Evolutionary conservation across 1,284 basidiomycete genomes (phyloP), one percentile per base, ranked within the genome.

Genomic region (Phellinidium pouzarii): DNA sequence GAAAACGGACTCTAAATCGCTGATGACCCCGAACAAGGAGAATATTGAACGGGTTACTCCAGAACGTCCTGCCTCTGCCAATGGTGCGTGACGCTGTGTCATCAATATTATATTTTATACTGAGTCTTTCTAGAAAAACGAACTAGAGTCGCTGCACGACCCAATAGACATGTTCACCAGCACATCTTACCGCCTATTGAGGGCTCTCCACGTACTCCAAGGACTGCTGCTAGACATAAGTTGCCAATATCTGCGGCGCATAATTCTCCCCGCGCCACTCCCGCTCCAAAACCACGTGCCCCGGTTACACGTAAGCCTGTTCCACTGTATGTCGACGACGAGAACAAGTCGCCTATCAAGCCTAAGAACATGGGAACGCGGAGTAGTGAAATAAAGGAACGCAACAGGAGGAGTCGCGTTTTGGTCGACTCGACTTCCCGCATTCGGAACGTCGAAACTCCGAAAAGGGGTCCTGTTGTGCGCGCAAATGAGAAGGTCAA

Each of bases 361-460:
- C 36, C 9, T n/a, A 52, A 45, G 23, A 22, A 9, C 11, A n/a
- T 14, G 2, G 36, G 9, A 19, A 26, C 50, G 22, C 37, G 42
- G 14, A 23, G 48, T 41, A 56, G 43, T 25, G 43, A 44, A 7
- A 17, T 44, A 22, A 50, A 38, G n/a, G 43, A 27, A 6, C 55
- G 31, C 22, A 43, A 29, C 11, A 36, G 44, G 12, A 44, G 52
- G 42, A 47, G 37, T 11, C 54, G 57, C 26, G 50, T 60, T 1
- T 50, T 60, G n/a, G 44, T 44, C 17, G 59, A 60, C 43, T n/a
- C 53, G 31, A 58, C 59, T 22, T 50, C 37, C 17, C 42, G 48
- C 36, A 29, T 11, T 5, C 25, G 34, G n/a, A 55, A 55, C 31
- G 41, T 48, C 20, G 36, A 37, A 9, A 52, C 31, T 6, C 40